phyloP scores from a whole-genome alignment of 2,329 filamentous ascomycete species.

The Hawksworthiomyces lignivorus region DNA sequence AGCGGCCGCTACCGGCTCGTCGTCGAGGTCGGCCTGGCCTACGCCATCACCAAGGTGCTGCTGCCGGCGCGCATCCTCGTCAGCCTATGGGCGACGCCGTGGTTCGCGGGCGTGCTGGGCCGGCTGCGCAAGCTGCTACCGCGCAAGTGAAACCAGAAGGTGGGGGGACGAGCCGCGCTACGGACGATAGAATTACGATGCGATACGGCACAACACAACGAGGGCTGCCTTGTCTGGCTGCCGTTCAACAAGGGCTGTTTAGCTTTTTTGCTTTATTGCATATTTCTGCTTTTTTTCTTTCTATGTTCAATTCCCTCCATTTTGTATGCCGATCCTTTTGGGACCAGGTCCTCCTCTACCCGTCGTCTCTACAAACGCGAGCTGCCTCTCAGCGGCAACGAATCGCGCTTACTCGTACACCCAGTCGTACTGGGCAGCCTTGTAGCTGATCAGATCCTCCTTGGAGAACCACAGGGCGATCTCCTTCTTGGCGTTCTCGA shows the following conservation, averaged over 20 bases:
- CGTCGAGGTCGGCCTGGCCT: conserved; percentile 74
- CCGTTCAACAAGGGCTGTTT: too few species aligned
- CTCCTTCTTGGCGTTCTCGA: conserved; percentile 99
- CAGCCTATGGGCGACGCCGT: conserved; percentile 85
- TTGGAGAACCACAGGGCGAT: conserved; percentile 97
- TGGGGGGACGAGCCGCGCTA: too few species aligned
- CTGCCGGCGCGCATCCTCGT: conserved; percentile 67
- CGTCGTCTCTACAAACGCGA: too few species aligned
- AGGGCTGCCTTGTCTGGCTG: too few species aligned
- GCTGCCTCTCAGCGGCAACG: too few species aligned
- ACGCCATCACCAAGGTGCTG: conserved; percentile 80
- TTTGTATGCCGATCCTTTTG: too few species aligned
- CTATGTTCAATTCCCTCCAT: conserved; percentile 1
- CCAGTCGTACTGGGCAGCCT: conserved; percentile 81
- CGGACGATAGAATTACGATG: too few species aligned
- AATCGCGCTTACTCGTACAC: conserved; percentile 85
- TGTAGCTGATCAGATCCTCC: conserved; percentile 78
- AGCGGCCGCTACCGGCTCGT: conserved; percentile 46
- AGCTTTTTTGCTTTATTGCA: too few species aligned
- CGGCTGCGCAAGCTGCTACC: conserved; percentile 20
- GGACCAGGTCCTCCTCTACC: too few species aligned
- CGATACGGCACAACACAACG: too few species aligned
- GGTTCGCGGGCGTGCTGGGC: conserved; percentile 69
- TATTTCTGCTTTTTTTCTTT: conserved; percentile 1
- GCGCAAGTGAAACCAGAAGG: neutral